Conservation (phyloP, 2,329 filamentous ascomycete genomes). For the Alternaria sp. region DNA sequence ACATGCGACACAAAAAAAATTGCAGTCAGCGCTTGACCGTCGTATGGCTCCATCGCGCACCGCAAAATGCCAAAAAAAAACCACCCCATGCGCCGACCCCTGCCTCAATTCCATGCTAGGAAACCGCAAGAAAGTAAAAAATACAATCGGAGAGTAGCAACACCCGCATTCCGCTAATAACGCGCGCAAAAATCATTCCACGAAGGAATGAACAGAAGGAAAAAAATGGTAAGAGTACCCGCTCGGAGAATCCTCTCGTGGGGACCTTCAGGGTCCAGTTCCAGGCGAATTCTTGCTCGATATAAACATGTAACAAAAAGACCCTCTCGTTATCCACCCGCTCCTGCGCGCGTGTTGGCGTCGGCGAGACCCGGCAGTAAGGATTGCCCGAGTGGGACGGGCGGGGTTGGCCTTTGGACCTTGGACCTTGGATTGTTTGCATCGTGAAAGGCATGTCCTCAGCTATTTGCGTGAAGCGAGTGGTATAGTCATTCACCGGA, state of each 20-base stretch:
- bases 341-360: constrained; percentile 7
- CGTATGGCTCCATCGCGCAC: constrained; percentile 1
- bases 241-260: neutral
- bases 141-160: neutral
- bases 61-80: neutral
- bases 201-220: neutral
- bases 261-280: neutral
- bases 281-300: constrained; percentile 1
- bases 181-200: constrained; percentile 5
- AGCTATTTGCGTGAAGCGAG: constrained; percentile 1
- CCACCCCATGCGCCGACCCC: neutral
- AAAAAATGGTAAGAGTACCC: neutral
- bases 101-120: neutral
- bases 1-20: neutral
- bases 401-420: neutral
- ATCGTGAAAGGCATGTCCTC: neutral
- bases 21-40: constrained; percentile 26
- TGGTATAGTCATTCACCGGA: constrained; percentile 9
- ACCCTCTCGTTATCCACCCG: neutral
- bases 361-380: constrained; percentile 23
- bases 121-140: neutral
- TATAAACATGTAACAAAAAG: constrained; percentile 10
- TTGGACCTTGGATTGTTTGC: neutral
- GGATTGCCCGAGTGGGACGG: constrained; percentile 12
- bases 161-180: constrained; percentile 8